phyloP scores from a whole-genome alignment of 495 filamentous ascomycete genomes.

The Aspergillus bridgeri region DNA sequence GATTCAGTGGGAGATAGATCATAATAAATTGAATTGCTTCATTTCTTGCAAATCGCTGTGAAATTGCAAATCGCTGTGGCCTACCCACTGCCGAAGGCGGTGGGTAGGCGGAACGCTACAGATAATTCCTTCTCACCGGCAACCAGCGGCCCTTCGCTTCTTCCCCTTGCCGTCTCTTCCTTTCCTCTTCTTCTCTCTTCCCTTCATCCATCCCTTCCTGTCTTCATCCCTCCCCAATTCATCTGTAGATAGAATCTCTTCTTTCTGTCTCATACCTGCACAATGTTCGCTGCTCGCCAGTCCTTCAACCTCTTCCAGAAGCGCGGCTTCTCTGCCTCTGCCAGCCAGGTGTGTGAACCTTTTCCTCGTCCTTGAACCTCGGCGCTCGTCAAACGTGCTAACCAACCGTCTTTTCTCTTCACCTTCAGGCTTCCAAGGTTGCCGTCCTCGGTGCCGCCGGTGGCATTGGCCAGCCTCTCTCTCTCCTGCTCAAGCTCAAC shows the following conservation, averaged over 20 bases:
- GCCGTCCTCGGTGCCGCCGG: slow-evolving; percentile 92
- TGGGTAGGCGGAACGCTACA: too few species aligned
- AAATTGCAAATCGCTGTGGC: too few species aligned
- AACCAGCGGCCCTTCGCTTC: slow-evolving; percentile 15
- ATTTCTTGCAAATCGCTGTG: too few species aligned
- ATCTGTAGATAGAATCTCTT: slow-evolving; percentile 17
- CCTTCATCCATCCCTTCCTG: slow-evolving; percentile 5
- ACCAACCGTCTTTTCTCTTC: slow-evolving; percentile 25
- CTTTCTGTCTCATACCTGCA: slow-evolving; percentile 27
- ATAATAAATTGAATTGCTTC: too few species aligned
- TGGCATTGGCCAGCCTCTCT: slow-evolving; percentile 97
- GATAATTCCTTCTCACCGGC: slow-evolving; percentile 29
- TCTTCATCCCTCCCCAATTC: slow-evolving; percentile 6
- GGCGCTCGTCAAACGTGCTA: slow-evolving; percentile 27
- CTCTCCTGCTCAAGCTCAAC: slow-evolving; percentile 97
- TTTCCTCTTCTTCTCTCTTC: slow-evolving; percentile 10
- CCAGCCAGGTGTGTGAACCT: slow-evolving; percentile 67
- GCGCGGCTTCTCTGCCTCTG: slow-evolving; percentile 90
- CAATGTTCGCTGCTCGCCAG: slow-evolving; percentile 75
- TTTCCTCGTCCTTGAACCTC: slow-evolving; percentile 11
- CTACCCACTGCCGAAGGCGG: too few species aligned
- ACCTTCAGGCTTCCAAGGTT: slow-evolving; percentile 83
- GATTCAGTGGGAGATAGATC: too few species aligned
- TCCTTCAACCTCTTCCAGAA: slow-evolving; percentile 71
- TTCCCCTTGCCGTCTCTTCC: slow-evolving; percentile 17